Base-by-base conservation (phyloP, 106 monocot genomes). In the Dendrobium officinale region DNA sequence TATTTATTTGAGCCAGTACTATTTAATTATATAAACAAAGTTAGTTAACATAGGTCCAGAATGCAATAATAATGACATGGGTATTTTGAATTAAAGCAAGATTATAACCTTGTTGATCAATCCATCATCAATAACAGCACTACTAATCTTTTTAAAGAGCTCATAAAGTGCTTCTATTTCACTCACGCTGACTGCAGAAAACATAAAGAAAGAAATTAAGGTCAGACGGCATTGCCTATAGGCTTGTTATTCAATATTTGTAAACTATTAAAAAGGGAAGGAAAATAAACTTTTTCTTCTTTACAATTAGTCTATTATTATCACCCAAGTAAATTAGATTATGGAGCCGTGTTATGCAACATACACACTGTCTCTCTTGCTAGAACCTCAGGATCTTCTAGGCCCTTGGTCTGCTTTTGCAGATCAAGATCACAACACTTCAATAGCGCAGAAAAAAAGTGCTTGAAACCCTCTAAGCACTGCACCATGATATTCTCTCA, bases 41-140 rank as follows among this genome's bases (percentile, higher is more conserved):
- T 13, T 13, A 51, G 3, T 51, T 51, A 70, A 33, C 13, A 33
- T 4, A 70, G 33, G 2, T 61, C 22, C 61, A 61, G 6, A 61
- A 61, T 61, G 61, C 22, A 61, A 10, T 22, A 61, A 24, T 4
- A 56, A 56, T 16, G 56, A 56, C 56, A 61, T 61, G 8, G 33
- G 33, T 11, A 27, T 33, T 70, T 70, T 15, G 45, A 20, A 68
- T 47, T 40, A 19, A 33, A 59, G 55, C 4, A 7, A 58, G 27
- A 45, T 48, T 66, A 77, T 78, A 75, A 91, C 94, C 89, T 94
- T 94, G 83, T 94, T 91, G 75, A 94, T 94, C 89, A 94, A 79
- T 10, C 94, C 94, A 81, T 94, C 94, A 86, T 94, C 91, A 82
- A 94, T 88, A 54, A 93, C 93, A 79, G 93, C 93, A 82, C 91